Conservation (phyloP, 1,284 basidiomycete species). For the Bondarzewia mesenterica region DNA sequence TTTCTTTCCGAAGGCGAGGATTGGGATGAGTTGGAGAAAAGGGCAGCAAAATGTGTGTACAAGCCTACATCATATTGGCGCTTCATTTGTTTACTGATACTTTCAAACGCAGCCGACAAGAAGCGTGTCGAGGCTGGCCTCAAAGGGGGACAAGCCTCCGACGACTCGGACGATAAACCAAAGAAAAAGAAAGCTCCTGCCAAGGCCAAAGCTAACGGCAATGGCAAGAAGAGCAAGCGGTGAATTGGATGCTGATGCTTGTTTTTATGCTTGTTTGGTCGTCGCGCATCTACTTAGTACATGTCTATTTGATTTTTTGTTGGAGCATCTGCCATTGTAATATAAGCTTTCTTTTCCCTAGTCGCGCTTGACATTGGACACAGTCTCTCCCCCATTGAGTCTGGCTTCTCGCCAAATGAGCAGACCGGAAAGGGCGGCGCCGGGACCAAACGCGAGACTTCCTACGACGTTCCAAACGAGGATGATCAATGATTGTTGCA, state of each 20-base stretch:
- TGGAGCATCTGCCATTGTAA: neutral
- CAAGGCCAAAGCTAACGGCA: conserved; percentile 30
- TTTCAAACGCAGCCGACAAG: conserved; percentile 47
- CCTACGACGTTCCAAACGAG: conserved; percentile 28
- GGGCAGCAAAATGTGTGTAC: conserved; percentile 69
- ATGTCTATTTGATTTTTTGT: neutral
- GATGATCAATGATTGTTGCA: conserved; percentile 10
- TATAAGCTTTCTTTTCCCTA: neutral
- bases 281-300: neutral
- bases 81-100: neutral
- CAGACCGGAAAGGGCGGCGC: conserved; percentile 32
- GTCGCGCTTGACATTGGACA: neutral
- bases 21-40: conserved; percentile 92
- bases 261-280: neutral
- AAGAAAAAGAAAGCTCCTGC: conserved; percentile 58
- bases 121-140: conserved; percentile 46
- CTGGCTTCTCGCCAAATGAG: conserved; percentile 33
- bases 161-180: conserved; percentile 50
- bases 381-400: conserved; percentile 14
- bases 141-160: conserved; percentile 51
- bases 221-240: conserved; percentile 26
- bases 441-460: conserved; percentile 31
- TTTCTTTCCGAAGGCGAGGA: conserved; percentile 57
- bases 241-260: neutral
- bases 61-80: conserved; percentile 15